Conservation (phyloP, 129 eudicot genomes). For the Lonicera japonica region DNA sequence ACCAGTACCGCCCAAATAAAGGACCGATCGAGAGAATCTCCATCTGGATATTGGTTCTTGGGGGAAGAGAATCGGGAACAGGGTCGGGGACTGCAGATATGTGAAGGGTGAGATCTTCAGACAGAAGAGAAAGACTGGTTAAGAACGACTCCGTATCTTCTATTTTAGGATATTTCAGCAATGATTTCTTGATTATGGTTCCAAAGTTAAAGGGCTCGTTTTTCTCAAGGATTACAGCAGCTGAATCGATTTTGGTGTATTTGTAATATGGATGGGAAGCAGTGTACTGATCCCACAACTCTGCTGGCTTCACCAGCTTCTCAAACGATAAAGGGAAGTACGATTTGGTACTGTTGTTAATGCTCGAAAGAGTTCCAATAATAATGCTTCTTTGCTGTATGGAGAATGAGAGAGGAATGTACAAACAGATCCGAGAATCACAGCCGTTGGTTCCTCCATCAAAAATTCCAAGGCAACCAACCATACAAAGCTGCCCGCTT, state of each 20-base stretch:
- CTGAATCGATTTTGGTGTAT: slow-evolving; percentile 59
- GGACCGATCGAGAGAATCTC: slow-evolving; percentile 82
- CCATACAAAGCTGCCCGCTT: slow-evolving; percentile 91
- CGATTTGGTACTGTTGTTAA: slow-evolving; percentile 25
- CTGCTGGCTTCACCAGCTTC: slow-evolving; percentile 55
- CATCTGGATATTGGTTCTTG: slow-evolving; percentile 49
- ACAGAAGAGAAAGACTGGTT: slow-evolving; percentile 52
- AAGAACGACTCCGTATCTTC: slow-evolving; percentile 47
- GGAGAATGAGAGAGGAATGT: slow-evolving; percentile 77
- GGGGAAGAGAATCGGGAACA: slow-evolving; percentile 19
- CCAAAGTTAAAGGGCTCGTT: slow-evolving; percentile 72
- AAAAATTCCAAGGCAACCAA: slow-evolving; percentile 57
- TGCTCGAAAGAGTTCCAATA: slow-evolving; percentile 61
- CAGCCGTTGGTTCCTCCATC: slow-evolving; percentile 35
- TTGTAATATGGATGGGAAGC: slow-evolving; percentile 52
- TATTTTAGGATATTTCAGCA: slow-evolving; percentile 69
- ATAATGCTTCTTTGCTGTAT: slow-evolving; percentile 74
- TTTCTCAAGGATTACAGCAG: slow-evolving; percentile 66
- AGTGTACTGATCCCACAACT: slow-evolving; percentile 57
- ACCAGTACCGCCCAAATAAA: slow-evolving; percentile 63
- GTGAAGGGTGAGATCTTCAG: slow-evolving; percentile 92
- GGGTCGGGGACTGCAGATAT: slow-evolving; percentile 55
- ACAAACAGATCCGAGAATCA: slow-evolving; percentile 74
- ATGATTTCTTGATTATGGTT: slow-evolving; percentile 55
- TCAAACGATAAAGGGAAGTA: slow-evolving; percentile 69